Percentiles rank a stretch among this genome's conserved stretches.
phyloP scores from a whole-genome alignment of 805 yeast genomes.

The Blastobotrys robertii region DNA sequence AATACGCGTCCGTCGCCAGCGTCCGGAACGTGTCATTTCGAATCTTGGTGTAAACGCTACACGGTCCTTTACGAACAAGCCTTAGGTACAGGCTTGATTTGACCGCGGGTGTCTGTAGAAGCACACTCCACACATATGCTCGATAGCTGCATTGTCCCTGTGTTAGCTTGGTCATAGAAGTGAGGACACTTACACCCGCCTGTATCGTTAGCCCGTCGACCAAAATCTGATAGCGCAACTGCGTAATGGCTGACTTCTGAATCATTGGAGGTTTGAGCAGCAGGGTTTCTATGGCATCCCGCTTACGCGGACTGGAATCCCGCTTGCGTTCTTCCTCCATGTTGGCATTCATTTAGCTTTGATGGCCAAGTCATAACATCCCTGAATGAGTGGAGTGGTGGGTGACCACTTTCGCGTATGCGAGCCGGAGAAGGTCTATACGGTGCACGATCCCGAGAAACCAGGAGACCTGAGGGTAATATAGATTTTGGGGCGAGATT shows the following conservation, averaged over 20 bases:
- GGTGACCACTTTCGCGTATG: too few relatives aligned
- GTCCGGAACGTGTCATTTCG: conserved; percentile 82
- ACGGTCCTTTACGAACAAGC: conserved; percentile 47
- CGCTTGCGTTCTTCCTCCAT: background rate
- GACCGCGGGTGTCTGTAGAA: conserved; percentile 53
- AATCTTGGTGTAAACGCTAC: conserved; percentile 55
- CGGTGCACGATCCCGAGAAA: too few relatives aligned
- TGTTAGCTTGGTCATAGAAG: background rate
- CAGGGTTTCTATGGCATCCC: conserved; percentile 46
- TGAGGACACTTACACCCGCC: conserved; percentile 8
- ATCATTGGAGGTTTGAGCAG: conserved; percentile 31
- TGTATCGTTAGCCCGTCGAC: conserved; percentile 34
- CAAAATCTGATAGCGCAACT: conserved; percentile 41
- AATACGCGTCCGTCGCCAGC: conserved; percentile 58
- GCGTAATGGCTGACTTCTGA: conserved; percentile 40
- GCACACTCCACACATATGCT: conserved; percentile 70
- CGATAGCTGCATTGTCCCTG: conserved; percentile 54
- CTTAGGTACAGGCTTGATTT: conserved; percentile 45
- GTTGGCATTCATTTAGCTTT: background rate
- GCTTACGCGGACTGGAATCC: conserved; percentile 25
- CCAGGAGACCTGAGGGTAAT: too few relatives aligned
- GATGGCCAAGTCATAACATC: too few relatives aligned
- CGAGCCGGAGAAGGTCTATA: too few relatives aligned
- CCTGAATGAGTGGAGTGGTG: too few relatives aligned
- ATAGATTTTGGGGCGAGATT: too few relatives aligned